These are phyloP conservation scores for Vanrija pseudolonga DNA, from an alignment of 1,284 basidiomycete species.

Conservation along the genomic window DNA sequence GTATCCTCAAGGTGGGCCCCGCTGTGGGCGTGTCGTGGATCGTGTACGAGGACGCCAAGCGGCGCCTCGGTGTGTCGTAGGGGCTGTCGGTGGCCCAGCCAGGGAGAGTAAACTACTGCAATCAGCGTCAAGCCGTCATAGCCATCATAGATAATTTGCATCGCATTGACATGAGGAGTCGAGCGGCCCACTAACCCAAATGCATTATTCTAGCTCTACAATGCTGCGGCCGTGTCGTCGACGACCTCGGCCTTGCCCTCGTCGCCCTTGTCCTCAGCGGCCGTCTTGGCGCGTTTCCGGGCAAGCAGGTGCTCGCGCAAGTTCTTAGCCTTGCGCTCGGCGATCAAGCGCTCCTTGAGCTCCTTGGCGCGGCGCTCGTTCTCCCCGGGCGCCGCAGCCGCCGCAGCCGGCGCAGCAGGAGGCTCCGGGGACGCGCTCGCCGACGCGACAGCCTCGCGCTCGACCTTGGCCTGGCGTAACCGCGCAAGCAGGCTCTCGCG, in stretches of 20 bases:
- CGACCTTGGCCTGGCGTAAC: slow-evolving; percentile 7
- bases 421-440: background rate
- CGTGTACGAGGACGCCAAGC: slow-evolving; percentile 55
- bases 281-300: slow-evolving; percentile 9
- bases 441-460: background rate
- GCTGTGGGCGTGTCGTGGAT: slow-evolving; percentile 93
- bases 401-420: background rate
- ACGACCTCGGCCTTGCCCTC: background rate
- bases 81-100: background rate
- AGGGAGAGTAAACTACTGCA: background rate
- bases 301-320: slow-evolving; percentile 16
- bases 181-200: background rate
- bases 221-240: background rate
- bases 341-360: slow-evolving; percentile 32
- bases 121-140: slow-evolving; percentile 1
- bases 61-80: slow-evolving; percentile 37
- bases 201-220: background rate
- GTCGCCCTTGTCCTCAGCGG: background rate
- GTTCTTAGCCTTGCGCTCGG: slow-evolving; percentile 22
- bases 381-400: slow-evolving; percentile 18
- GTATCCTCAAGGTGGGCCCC: slow-evolving; percentile 89
- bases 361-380: slow-evolving; percentile 27
- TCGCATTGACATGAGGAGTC: slow-evolving; percentile 5
- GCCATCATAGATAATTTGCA: slow-evolving; percentile 11
- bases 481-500: slow-evolving; percentile 16